A percentile compares a stretch with the other conserved stretches of the same genome.
phyloP scores from a whole-genome alignment of 805 yeast genomes.

The Nakazawaea sp. region DNA sequence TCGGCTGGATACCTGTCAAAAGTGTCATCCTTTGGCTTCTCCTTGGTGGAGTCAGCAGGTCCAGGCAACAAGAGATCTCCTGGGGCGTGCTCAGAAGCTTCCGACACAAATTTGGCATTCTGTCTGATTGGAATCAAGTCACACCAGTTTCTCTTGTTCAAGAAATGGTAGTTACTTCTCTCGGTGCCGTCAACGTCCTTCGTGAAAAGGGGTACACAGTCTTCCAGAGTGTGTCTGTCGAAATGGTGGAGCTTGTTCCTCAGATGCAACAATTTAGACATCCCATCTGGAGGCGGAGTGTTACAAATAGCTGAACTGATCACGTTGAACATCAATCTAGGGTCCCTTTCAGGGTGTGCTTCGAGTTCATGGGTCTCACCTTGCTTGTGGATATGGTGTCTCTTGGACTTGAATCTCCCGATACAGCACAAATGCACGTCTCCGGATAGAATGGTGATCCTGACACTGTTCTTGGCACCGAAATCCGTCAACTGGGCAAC shows the following conservation, averaged over 20 bases:
- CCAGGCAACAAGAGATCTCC: slow-evolving; percentile 35
- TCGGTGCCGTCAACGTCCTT: slow-evolving; percentile 47
- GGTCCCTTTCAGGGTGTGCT: slow-evolving; percentile 57
- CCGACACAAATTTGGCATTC: slow-evolving; percentile 11
- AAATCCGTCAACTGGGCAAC: slow-evolving; percentile 56
- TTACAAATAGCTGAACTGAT: slow-evolving; percentile 88
- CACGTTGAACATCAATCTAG: slow-evolving; percentile 72
- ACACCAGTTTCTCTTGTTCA: slow-evolving; percentile 68
- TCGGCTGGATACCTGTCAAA: slow-evolving; percentile 47
- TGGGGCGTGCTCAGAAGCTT: slow-evolving; percentile 15
- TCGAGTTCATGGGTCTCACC: slow-evolving; percentile 33
- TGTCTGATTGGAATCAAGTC: slow-evolving; percentile 54
- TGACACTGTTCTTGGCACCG: slow-evolving; percentile 54
- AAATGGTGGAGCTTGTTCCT: slow-evolving; percentile 66
- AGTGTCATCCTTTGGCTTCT: slow-evolving; percentile 4
- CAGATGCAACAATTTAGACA: slow-evolving; percentile 67
- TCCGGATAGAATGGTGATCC: slow-evolving; percentile 84
- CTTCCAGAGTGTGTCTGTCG: slow-evolving; percentile 64
- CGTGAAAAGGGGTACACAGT: slow-evolving; percentile 66
- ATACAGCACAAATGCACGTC: slow-evolving; percentile 89
- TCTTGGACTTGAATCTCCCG: slow-evolving; percentile 64
- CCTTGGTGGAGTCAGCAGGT: slow-evolving; percentile 21
- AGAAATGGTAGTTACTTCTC: slow-evolving; percentile 39
- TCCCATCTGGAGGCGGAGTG: slow-evolving; percentile 86
- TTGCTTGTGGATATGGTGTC: slow-evolving; percentile 36